These are phyloP conservation scores for Acaromyces ingoldii DNA, from an alignment of 1,284 basidiomycete species.

Conservation along the genomic window DNA sequence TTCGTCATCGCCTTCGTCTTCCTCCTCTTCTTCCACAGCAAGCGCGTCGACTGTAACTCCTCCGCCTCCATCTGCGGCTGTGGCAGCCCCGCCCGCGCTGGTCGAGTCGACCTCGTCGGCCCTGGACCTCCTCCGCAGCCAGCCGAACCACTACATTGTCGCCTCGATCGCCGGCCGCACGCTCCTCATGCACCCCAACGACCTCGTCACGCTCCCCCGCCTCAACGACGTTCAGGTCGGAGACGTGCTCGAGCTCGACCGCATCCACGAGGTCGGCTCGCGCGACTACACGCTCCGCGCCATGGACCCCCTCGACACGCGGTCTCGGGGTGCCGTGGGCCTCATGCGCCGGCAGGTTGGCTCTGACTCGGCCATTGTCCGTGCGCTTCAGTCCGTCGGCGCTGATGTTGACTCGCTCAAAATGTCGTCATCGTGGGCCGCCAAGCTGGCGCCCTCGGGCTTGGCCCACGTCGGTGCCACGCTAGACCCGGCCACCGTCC, in stretches of 20 bases:
- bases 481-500: slow-evolving; percentile 54
- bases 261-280: slow-evolving; percentile 89
- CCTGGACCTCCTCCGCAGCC: slow-evolving; percentile 2
- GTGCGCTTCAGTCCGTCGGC: neutral
- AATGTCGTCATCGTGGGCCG: slow-evolving; percentile 32
- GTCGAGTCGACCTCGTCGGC: slow-evolving; percentile 3
- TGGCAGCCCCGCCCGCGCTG: too few species aligned
- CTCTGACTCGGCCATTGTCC: neutral
- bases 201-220: slow-evolving; percentile 85
- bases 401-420: slow-evolving; percentile 1
- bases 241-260: slow-evolving; percentile 73
- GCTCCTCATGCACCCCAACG: slow-evolving; percentile 80
- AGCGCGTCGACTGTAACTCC: slow-evolving; percentile 65
- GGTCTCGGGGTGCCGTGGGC: slow-evolving; percentile 12
- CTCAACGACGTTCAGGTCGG: slow-evolving; percentile 67
- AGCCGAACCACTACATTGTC: slow-evolving; percentile 59
- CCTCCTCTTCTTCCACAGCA: slow-evolving; percentile 73
- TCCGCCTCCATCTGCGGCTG: too few species aligned
- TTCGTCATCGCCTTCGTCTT: too few species aligned
- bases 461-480: slow-evolving; percentile 43
- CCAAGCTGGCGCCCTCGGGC: slow-evolving; percentile 32
- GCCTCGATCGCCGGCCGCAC: slow-evolving; percentile 81
- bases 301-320: slow-evolving; percentile 26
- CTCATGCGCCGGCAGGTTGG: slow-evolving; percentile 7
- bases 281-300: slow-evolving; percentile 85